Percentiles rank a stretch among this genome's conserved stretches.
These are phyloP conservation scores for Trichophyton mentagrophytes DNA, from an alignment of 2,329 filamentous ascomycete genomes.

Conservation along the genomic window DNA sequence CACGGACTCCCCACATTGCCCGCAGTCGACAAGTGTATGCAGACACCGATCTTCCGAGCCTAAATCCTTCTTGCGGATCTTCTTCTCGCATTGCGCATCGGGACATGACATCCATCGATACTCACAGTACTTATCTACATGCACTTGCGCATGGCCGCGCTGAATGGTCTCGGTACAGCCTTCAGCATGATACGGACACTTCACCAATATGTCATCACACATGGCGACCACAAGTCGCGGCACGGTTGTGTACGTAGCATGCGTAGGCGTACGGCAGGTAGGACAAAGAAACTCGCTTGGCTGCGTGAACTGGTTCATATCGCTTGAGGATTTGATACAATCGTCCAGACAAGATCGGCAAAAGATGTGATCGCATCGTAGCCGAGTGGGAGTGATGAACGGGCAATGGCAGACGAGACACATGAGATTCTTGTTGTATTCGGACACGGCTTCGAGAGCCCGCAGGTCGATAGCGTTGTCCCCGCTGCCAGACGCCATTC, in stretches of 20 bases:
- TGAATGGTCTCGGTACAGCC: slow-evolving; percentile 44
- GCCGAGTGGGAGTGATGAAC: slow-evolving; percentile 45
- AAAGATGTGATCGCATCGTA: slow-evolving; percentile 52
- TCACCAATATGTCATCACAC: slow-evolving; percentile 48
- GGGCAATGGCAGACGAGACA: slow-evolving; percentile 53
- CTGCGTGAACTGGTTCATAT: slow-evolving; percentile 8
- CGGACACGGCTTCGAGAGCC: slow-evolving; percentile 44
- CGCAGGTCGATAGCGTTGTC: slow-evolving; percentile 39
- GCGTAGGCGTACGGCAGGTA: slow-evolving; percentile 40
- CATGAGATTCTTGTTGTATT: slow-evolving; percentile 48
- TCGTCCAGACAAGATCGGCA: slow-evolving; percentile 46
- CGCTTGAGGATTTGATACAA: slow-evolving; percentile 30
- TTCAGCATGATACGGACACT: slow-evolving; percentile 42
- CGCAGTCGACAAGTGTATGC: slow-evolving; percentile 41
- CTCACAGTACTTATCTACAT: slow-evolving; percentile 49
- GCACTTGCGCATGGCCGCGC: slow-evolving; percentile 45
- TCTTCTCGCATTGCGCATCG: slow-evolving; percentile 37
- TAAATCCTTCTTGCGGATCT: slow-evolving; percentile 44
- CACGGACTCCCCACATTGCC: slow-evolving; percentile 40
- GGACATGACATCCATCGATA: slow-evolving; percentile 44
- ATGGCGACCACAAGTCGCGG: slow-evolving; percentile 48
- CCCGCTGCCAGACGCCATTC: neutral
- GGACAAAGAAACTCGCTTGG: slow-evolving; percentile 39
- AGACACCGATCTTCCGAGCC: slow-evolving; percentile 38
- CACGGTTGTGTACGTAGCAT: slow-evolving; percentile 30